Evolutionary conservation across 192 early-diverging fungal species (phyloP).

Genomic region (Coemansia sp.): DNA sequence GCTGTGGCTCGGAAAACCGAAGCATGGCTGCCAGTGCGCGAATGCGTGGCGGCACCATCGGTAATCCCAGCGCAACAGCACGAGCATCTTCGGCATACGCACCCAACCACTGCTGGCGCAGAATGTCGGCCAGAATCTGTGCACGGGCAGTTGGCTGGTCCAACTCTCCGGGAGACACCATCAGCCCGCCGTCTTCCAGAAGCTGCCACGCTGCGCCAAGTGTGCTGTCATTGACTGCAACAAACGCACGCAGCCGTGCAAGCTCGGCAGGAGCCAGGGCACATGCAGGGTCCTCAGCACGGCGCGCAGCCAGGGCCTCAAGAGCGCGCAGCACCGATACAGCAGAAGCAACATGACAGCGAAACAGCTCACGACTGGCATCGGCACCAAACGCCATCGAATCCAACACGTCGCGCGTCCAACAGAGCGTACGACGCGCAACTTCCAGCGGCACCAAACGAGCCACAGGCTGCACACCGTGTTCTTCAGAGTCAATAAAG

Average conservation of each 20-base stretch:
- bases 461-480: conserved; percentile 8
- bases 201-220: conserved; percentile 47
- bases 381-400: conserved; percentile 28
- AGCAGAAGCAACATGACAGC: conserved; percentile 11
- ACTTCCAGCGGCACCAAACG: conserved; percentile 31
- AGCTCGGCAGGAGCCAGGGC: conserved; percentile 13
- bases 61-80: conserved; percentile 11
- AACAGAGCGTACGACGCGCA: conserved; percentile 35
- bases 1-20: conserved; percentile 21
- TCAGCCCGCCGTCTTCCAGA: conserved; percentile 36
- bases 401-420: conserved; percentile 47
- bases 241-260: conserved; percentile 12
- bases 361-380: conserved; percentile 28
- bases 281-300: background rate
- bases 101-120: conserved; percentile 42
- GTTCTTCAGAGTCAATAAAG: conserved; percentile 32
- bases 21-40: conserved; percentile 37
- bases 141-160: conserved; percentile 19
- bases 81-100: background rate
- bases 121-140: conserved; percentile 41
- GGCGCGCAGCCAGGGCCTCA: conserved; percentile 8
- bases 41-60: conserved; percentile 24
- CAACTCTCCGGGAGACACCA: conserved; percentile 53
- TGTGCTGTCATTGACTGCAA: conserved; percentile 14
- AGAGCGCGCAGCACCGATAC: conserved; percentile 27